A percentile compares a stretch with the other conserved stretches of the same genome.
Conservation (phyloP, 495 filamentous ascomycete genomes). For the Xanthoparmelia taractica region DNA sequence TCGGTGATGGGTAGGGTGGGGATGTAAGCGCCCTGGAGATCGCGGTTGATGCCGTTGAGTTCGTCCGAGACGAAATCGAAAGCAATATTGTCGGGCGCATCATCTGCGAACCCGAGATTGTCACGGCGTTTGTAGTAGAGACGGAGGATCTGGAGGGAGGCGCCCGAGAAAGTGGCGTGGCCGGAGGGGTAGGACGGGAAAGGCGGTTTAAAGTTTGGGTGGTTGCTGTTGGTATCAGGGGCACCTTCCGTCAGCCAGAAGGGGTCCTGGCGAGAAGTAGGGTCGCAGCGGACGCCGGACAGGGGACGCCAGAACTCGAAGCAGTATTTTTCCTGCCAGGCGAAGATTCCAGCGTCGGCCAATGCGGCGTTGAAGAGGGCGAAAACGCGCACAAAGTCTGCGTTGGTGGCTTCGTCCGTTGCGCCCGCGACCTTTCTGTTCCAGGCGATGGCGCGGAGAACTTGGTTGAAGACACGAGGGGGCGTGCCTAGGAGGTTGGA, state of each 20-base stretch:
- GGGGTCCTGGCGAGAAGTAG: conserved; percentile 23
- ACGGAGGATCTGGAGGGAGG: conserved; percentile 30
- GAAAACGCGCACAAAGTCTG: conserved; percentile 33
- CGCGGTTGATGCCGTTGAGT: conserved; percentile 32
- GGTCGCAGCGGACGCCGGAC: conserved; percentile 30
- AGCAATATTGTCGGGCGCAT: conserved; percentile 29
- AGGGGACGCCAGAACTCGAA: conserved; percentile 36
- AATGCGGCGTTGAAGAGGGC: conserved; percentile 29
- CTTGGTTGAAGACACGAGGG: conserved; percentile 28
- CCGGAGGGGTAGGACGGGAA: conserved; percentile 36
- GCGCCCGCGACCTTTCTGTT: conserved; percentile 10
- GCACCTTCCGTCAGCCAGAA: conserved; percentile 33
- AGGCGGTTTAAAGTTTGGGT: conserved; percentile 32
- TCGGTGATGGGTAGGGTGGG: conserved; percentile 28
- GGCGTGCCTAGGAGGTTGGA: conserved; percentile 33
- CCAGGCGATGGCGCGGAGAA: conserved; percentile 29
- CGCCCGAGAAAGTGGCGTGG: conserved; percentile 35
- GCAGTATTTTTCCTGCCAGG: conserved; percentile 32
- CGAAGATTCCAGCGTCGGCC: conserved; percentile 34
- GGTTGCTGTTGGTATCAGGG: conserved; percentile 33
- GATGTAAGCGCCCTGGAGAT: conserved; percentile 29
- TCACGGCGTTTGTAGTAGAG: conserved; percentile 32
- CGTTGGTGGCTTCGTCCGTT: conserved; percentile 30
- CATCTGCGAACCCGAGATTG: conserved; percentile 24
- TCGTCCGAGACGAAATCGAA: conserved; percentile 32